These are phyloP conservation scores for Eucalyptus urophylla DNA, from an alignment of 345 rosid species.

Conservation along the genomic window DNA sequence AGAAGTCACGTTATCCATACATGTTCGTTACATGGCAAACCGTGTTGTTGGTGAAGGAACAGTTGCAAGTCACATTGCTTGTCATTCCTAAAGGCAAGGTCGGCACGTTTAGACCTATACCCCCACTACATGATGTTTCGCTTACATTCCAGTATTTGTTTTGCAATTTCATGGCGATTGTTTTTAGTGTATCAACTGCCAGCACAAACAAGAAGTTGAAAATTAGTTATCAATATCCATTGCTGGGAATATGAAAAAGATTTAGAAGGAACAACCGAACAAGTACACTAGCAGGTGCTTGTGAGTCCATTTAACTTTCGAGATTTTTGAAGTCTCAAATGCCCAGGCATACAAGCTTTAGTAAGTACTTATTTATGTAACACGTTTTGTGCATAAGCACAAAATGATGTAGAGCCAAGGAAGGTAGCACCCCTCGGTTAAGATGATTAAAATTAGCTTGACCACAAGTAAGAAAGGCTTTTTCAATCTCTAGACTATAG, in stretches of 20 bases:
- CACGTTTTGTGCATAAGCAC: neutral
- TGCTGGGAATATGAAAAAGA: neutral
- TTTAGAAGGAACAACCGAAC: neutral
- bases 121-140: constrained; percentile 27
- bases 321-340: no score
- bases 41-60: constrained; percentile 9
- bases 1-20: constrained; percentile 2
- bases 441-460: neutral
- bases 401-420: neutral
- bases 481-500: neutral
- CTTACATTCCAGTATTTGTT: constrained; percentile 7
- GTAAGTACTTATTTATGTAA: neutral
- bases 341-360: neutral
- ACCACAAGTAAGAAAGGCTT: neutral
- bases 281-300: neutral
- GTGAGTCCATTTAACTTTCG: neutral
- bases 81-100: neutral
- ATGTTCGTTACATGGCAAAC: constrained; percentile 47
- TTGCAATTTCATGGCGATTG: constrained; percentile 29
- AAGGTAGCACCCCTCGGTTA: neutral
- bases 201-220: neutral
- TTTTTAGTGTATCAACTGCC: constrained; percentile 36
- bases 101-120: constrained; percentile 8
- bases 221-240: neutral
- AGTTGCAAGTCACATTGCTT: constrained; percentile 36